phyloP scores from a whole-genome alignment of 331 rosid genomes.

The Malus hybrid region DNA sequence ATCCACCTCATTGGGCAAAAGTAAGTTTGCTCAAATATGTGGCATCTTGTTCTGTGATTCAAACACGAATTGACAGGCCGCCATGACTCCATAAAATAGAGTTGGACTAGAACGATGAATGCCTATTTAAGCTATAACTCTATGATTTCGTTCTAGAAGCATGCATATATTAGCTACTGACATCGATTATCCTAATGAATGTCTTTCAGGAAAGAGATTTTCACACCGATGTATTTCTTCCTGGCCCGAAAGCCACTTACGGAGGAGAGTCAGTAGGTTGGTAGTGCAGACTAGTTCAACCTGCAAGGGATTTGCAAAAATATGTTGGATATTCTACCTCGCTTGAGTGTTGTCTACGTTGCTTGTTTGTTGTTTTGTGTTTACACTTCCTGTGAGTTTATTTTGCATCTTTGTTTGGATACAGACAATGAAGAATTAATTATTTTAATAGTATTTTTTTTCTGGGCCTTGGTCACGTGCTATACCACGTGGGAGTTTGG shows the following conservation, averaged over 20 bases:
- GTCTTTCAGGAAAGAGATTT: conserved; percentile 34
- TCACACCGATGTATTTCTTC: conserved; percentile 46
- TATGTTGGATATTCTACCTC: neutral
- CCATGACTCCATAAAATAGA: neutral
- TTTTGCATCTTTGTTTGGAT: neutral
- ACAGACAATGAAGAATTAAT: too few relatives aligned
- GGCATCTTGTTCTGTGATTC: neutral
- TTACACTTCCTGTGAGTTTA: conserved; percentile 6
- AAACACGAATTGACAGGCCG: neutral
- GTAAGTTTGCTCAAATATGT: neutral
- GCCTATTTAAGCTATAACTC: neutral
- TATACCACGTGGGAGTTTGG: neutral
- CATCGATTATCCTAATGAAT: neutral
- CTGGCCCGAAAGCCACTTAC: conserved; percentile 37
- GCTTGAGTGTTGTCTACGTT: conserved; percentile 5
- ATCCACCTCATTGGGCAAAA: neutral
- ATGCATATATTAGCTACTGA: neutral
- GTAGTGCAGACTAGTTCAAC: conserved; percentile 3
- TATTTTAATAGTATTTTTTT: neutral
- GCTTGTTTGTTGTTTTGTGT: conserved; percentile 8
- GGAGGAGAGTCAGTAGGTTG: conserved; percentile 25
- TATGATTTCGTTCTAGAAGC: neutral
- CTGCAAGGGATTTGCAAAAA: neutral
- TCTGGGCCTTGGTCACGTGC: neutral
- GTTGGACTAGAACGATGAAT: neutral